These are phyloP conservation scores for Aschersonia sp. DNA, from an alignment of 2,329 filamentous ascomycete genomes.

Conservation along the genomic window DNA sequence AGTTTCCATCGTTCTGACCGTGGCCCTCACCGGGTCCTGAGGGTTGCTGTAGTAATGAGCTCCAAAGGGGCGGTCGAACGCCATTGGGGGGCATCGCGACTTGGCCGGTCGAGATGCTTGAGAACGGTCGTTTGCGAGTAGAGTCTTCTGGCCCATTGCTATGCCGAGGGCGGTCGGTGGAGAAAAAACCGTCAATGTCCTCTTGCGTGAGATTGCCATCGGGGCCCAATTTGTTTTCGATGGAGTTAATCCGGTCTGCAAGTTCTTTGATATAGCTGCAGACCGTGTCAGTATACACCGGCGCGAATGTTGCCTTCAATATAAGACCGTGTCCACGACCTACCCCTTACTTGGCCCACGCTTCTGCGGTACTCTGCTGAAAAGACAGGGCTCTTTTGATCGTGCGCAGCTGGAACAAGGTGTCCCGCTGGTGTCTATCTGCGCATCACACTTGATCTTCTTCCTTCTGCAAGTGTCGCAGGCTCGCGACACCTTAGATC, in stretches of 20 bases:
- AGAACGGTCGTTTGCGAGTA: slow-evolving; percentile 31
- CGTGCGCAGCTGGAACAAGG: slow-evolving; percentile 73
- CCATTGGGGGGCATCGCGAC: slow-evolving; percentile 22
- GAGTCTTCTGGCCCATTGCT: slow-evolving; percentile 14
- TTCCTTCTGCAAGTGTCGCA: slow-evolving; percentile 84
- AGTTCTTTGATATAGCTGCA: slow-evolving; percentile 79
- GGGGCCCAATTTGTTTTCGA: slow-evolving; percentile 62
- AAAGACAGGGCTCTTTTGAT: slow-evolving; percentile 63
- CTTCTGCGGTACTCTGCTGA: slow-evolving; percentile 80
- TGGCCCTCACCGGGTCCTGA: slow-evolving; percentile 19
- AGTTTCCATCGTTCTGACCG: slow-evolving; percentile 19
- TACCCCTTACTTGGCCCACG: slow-evolving; percentile 81
- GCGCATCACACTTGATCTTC: slow-evolving; percentile 80
- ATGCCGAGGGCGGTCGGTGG: slow-evolving; percentile 16
- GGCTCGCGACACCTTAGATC: slow-evolving; percentile 75
- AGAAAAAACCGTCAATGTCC: slow-evolving; percentile 28
- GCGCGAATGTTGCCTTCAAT: too few species aligned
- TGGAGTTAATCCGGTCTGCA: slow-evolving; percentile 67
- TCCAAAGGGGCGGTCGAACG: slow-evolving; percentile 30
- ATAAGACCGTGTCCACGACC: slow-evolving; percentile 20
- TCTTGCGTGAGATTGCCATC: slow-evolving; percentile 29
- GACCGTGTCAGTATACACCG: slow-evolving; percentile 4
- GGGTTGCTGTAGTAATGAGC: slow-evolving; percentile 26
- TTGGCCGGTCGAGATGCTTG: slow-evolving; percentile 28
- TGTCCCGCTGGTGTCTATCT: slow-evolving; percentile 55